Evolutionary conservation across 306 rosid genomes (phyloP).

Genomic region (Quillaja saponaria): DNA sequence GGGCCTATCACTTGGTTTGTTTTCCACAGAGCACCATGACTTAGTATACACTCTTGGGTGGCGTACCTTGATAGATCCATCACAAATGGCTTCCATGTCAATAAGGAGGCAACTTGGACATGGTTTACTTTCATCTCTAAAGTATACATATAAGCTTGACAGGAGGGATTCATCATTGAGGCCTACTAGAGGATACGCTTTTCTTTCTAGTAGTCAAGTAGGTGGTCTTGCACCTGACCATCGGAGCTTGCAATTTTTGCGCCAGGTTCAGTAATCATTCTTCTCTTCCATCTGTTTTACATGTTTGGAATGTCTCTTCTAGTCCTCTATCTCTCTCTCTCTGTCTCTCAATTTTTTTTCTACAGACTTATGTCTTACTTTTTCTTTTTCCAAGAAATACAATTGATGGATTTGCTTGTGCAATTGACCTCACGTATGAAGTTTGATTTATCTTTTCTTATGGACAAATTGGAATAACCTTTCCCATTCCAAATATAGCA

Average conservation of each 20-base stretch:
- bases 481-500: constrained; percentile 3
- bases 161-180: constrained; percentile 77
- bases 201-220: constrained; percentile 79
- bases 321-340: too few species aligned
- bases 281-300: constrained; percentile 6
- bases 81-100: constrained; percentile 82
- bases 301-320: not conserved
- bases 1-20: constrained; percentile 80
- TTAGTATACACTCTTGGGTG: constrained; percentile 85
- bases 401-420: not conserved
- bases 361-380: not conserved
- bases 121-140: constrained; percentile 79
- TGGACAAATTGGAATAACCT: constrained; percentile 18
- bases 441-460: not conserved
- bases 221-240: constrained; percentile 94
- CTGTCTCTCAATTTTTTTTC: too few species aligned
- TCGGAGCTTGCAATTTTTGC: constrained; percentile 77
- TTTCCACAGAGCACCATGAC: constrained; percentile 78
- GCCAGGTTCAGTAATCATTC: constrained; percentile 61
- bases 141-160: constrained; percentile 78
- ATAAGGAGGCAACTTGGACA: constrained; percentile 98
- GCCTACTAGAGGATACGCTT: constrained; percentile 86
- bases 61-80: constrained; percentile 89
- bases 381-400: not conserved
- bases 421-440: not conserved